phyloP scores from a whole-genome alignment of 305 asterid genomes.

The Solanum hybrid region DNA sequence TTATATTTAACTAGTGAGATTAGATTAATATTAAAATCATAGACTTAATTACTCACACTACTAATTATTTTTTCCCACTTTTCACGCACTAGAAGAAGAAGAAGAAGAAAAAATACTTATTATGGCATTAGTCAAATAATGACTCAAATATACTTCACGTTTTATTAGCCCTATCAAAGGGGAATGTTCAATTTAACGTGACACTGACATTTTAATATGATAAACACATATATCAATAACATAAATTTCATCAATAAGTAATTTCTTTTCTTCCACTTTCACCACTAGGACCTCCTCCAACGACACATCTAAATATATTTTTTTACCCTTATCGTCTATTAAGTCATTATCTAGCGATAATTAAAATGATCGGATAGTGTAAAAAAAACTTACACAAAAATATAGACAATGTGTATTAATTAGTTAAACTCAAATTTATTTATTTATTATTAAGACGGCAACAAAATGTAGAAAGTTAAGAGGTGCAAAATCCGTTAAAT shows the following conservation, averaged over 20 bases:
- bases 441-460: background rate
- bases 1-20: background rate
- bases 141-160: background rate
- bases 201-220: background rate
- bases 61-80: background rate
- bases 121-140: background rate
- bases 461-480: background rate
- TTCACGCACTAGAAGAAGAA: background rate
- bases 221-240: too few species aligned
- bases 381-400: background rate
- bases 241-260: background rate
- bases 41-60: background rate
- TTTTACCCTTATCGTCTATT: background rate
- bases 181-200: background rate
- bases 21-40: background rate
- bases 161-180: background rate
- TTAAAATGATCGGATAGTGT: background rate
- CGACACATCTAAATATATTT: background rate
- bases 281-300: background rate
- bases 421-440: background rate
- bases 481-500: background rate
- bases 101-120: background rate
- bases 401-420: background rate
- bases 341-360: background rate
- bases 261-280: background rate